Conservation (phyloP, 768 basidiomycete species). For the Suillus discolor region DNA sequence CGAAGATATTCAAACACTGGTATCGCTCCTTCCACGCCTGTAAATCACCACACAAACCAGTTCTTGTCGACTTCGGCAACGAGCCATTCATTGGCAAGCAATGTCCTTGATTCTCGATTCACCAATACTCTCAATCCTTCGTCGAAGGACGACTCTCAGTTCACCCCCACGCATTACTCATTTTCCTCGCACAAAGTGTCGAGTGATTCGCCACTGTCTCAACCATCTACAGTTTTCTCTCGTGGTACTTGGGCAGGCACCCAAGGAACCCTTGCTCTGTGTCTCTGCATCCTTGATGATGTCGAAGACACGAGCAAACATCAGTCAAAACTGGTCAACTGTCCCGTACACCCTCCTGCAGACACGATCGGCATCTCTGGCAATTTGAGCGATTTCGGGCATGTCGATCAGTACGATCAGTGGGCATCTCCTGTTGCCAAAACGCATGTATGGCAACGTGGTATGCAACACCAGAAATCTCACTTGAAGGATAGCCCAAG, state of each 20-base stretch:
- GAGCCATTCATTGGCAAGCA: background rate
- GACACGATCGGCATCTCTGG: background rate
- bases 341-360: background rate
- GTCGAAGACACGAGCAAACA: background rate
- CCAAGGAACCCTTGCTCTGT: background rate
- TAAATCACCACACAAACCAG: background rate
- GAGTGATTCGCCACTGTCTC: background rate
- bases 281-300: background rate
- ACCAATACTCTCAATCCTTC: background rate
- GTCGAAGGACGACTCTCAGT: background rate
- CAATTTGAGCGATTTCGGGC: background rate
- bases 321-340: background rate
- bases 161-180: background rate
- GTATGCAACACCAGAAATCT: too few relatives aligned
- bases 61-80: background rate
- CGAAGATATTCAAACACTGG: background rate
- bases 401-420: background rate
- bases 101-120: background rate
- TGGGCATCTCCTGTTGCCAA: background rate
- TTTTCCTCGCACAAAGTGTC: background rate
- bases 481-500: background rate
- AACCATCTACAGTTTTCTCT: background rate
- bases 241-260: background rate
- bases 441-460: background rate
- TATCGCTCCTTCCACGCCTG: background rate